Evolutionary conservation across 306 rosid genomes (phyloP).

Genomic region (Cucumis melo): DNA sequence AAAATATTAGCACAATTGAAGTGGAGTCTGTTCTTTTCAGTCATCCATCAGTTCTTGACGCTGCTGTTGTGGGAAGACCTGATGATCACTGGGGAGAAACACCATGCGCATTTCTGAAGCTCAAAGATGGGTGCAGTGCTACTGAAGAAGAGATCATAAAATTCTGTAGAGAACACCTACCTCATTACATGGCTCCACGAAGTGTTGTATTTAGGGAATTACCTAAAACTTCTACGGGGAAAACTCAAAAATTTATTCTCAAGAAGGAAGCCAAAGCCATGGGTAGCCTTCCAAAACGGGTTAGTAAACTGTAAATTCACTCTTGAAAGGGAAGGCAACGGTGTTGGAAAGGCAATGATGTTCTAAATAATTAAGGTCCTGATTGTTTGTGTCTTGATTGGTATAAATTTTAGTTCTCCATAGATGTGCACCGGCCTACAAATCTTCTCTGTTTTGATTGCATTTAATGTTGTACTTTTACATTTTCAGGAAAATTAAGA

Average conservation of each 20-base stretch:
- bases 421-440: neutral
- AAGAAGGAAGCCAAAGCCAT: conserved; percentile 55
- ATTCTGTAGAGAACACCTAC: conserved; percentile 41
- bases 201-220: conserved; percentile 55
- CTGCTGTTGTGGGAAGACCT: conserved; percentile 70
- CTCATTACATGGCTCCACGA: conserved; percentile 69
- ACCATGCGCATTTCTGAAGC: conserved; percentile 75
- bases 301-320: conserved; percentile 29
- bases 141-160: conserved; percentile 43
- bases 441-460: neutral
- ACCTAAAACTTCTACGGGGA: conserved; percentile 85
- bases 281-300: conserved; percentile 51
- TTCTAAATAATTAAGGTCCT: neutral
- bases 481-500: neutral
- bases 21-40: conserved; percentile 56
- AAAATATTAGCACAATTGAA: conserved; percentile 81
- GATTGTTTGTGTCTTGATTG: neutral
- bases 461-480: neutral
- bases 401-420: neutral
- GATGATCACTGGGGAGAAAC: conserved; percentile 88
- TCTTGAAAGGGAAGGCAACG: neutral
- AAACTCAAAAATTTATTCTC: conserved; percentile 54
- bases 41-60: conserved; percentile 70
- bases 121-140: conserved; percentile 42
- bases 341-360: neutral